phyloP scores from a whole-genome alignment of 2,329 filamentous ascomycete species.

The Colletotrichum zoysiae region DNA sequence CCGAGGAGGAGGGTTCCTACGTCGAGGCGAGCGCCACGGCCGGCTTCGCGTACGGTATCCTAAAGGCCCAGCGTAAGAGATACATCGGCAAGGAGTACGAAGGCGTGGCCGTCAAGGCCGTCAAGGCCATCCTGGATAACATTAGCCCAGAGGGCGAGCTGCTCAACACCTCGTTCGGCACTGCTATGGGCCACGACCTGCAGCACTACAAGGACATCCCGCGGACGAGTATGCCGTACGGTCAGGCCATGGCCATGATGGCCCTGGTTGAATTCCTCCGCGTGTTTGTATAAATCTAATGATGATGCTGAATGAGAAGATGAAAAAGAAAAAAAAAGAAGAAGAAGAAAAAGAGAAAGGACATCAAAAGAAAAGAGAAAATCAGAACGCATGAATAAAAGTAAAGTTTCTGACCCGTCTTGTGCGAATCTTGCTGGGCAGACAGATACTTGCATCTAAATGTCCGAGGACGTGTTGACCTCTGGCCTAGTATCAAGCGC shows the following conservation, averaged over 20 bases:
- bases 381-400: background rate
- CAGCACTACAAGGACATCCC: slow-evolving; percentile 84
- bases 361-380: background rate
- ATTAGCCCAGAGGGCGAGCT: slow-evolving; percentile 78
- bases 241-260: slow-evolving; percentile 89
- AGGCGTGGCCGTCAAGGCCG: slow-evolving; percentile 72
- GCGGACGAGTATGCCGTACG: slow-evolving; percentile 85
- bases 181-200: slow-evolving; percentile 78
- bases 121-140: slow-evolving; percentile 74
- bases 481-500: background rate
- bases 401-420: background rate
- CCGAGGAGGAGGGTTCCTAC: slow-evolving; percentile 77
- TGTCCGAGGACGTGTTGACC: background rate
- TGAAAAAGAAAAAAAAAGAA: background rate
- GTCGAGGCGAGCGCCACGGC: slow-evolving; percentile 83
- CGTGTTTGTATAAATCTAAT: slow-evolving; percentile 48
- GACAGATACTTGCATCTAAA: background rate
- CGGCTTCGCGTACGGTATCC: slow-evolving; percentile 83
- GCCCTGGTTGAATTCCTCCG: slow-evolving; percentile 80
- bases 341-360: background rate
- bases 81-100: slow-evolving; percentile 75
- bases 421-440: background rate
- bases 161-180: slow-evolving; percentile 81
- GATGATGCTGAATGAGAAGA: slow-evolving; percentile 31
- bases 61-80: slow-evolving; percentile 78